Evolutionary conservation across 2,329 filamentous ascomycete genomes (phyloP).

Genomic region (Tolypocladium ophioglossoides): DNA sequence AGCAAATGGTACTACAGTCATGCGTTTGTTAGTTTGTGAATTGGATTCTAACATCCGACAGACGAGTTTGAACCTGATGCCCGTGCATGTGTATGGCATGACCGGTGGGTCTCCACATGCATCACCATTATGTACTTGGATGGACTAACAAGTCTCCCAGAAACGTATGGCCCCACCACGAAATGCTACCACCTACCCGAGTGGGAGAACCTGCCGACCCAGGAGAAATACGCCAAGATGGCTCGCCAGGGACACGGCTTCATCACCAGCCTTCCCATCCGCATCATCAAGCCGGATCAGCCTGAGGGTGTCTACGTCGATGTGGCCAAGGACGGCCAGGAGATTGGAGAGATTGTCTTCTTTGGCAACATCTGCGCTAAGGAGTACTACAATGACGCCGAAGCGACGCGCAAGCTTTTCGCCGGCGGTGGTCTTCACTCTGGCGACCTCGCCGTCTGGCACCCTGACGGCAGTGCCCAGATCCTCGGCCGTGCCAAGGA

Average conservation of each 20-base stretch:
- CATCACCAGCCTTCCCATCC: slow-evolving; percentile 67
- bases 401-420: slow-evolving; percentile 79
- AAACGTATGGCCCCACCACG: slow-evolving; percentile 93
- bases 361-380: slow-evolving; percentile 83
- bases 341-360: slow-evolving; percentile 60
- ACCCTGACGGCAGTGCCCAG: slow-evolving; percentile 81
- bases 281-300: slow-evolving; percentile 72
- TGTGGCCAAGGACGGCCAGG: slow-evolving; percentile 35
- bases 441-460: slow-evolving; percentile 88
- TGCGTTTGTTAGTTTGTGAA: neutral
- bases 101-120: slow-evolving; percentile 26
- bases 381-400: slow-evolving; percentile 84
- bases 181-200: slow-evolving; percentile 81
- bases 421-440: slow-evolving; percentile 78
- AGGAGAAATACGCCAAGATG: slow-evolving; percentile 82
- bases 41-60: slow-evolving; percentile 6
- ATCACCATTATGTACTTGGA: neutral
- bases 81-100: slow-evolving; percentile 87
- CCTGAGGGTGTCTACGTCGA: slow-evolving; percentile 44
- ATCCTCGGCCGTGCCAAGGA: slow-evolving; percentile 93
- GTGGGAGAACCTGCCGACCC: slow-evolving; percentile 65
- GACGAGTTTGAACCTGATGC: slow-evolving; percentile 64
- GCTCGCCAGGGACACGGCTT: slow-evolving; percentile 90
- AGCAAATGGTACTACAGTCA: slow-evolving; percentile 62
- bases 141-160: slow-evolving; percentile 15